A percentile compares a stretch with the other conserved stretches of the same genome.
These are phyloP conservation scores for Physcia stellaris DNA, from an alignment of 495 filamentous ascomycete species.

Conservation along the genomic window DNA sequence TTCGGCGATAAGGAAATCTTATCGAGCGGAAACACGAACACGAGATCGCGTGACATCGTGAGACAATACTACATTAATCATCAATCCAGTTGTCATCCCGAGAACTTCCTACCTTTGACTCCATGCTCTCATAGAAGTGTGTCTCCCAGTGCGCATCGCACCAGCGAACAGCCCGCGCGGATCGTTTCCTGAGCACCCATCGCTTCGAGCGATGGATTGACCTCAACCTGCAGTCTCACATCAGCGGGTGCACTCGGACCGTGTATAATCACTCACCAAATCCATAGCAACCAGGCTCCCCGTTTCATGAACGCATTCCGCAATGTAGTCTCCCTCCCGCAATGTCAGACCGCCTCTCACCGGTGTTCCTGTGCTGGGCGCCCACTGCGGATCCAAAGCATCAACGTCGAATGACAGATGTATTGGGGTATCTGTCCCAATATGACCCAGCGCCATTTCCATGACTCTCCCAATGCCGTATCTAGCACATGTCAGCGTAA, in stretches of 20 bases:
- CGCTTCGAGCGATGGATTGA: constrained; percentile 75
- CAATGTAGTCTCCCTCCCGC: constrained; percentile 94
- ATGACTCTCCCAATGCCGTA: constrained; percentile 92
- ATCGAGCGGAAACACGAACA: too few species aligned
- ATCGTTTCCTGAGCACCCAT: constrained; percentile 79
- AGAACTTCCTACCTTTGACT: too few species aligned
- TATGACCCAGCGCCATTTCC: constrained; percentile 92
- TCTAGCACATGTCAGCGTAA: constrained; percentile 23
- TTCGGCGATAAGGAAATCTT: too few species aligned
- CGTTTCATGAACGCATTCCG: constrained; percentile 88
- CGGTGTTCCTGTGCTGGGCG: constrained; percentile 89
- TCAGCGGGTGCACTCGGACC: background rate
- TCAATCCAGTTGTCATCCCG: too few species aligned
- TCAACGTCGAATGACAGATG: constrained; percentile 97
- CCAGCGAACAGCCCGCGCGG: constrained; percentile 74
- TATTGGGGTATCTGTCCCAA: constrained; percentile 86
- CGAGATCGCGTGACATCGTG: too few species aligned
- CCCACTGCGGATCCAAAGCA: constrained; percentile 89
- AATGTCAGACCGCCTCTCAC: constrained; percentile 92
- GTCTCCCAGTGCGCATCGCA: constrained; percentile 85
- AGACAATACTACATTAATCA: too few species aligned
- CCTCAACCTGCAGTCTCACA: constrained; percentile 45
- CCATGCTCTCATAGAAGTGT: constrained; percentile 71
- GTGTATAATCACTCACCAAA: constrained; percentile 53
- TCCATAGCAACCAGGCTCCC: constrained; percentile 86